A percentile compares a stretch with the other conserved stretches of the same genome.
These are phyloP conservation scores for Parafenestella ontariensis DNA, from an alignment of 2,329 filamentous ascomycete genomes.

Conservation along the genomic window DNA sequence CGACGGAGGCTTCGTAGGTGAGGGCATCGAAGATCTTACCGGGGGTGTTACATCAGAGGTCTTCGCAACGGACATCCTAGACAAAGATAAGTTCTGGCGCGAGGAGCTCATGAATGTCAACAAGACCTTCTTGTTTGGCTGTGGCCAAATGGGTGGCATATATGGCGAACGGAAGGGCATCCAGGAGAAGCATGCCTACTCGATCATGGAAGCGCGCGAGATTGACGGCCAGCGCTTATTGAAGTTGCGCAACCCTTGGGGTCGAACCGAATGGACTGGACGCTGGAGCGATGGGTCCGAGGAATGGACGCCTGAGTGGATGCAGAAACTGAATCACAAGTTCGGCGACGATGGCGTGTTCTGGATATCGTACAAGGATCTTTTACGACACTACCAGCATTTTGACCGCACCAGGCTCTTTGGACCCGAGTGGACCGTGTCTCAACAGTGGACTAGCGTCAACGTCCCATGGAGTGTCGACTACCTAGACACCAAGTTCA, in stretches of 20 bases:
- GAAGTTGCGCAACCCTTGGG: conserved; percentile 75
- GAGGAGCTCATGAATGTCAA: conserved; percentile 83
- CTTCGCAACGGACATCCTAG: conserved; percentile 73
- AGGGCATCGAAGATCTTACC: conserved; percentile 66
- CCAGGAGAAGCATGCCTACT: conserved; percentile 62
- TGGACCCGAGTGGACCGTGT: conserved; percentile 65
- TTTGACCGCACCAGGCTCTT: conserved; percentile 69
- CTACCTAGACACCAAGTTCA: conserved; percentile 67
- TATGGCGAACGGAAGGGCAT: conserved; percentile 62
- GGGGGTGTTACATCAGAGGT: conserved; percentile 75
- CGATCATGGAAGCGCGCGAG: conserved; percentile 66
- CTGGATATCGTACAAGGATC: conserved; percentile 67
- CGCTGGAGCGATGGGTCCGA: conserved; percentile 83
- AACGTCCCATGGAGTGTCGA: conserved; percentile 67
- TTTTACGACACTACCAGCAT: conserved; percentile 65
- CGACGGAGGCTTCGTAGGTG: conserved; percentile 74
- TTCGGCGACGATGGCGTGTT: conserved; percentile 78
- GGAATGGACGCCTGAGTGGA: conserved; percentile 83
- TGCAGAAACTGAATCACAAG: conserved; percentile 73
- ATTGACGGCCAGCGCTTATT: conserved; percentile 63
- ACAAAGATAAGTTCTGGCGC: conserved; percentile 83
- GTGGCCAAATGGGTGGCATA: conserved; percentile 68
- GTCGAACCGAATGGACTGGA: conserved; percentile 79
- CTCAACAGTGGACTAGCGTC: conserved; percentile 67
- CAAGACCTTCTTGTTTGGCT: conserved; percentile 79